These are phyloP conservation scores for Centella asiatica DNA, from an alignment of 129 eudicot species.

Conservation along the genomic window DNA sequence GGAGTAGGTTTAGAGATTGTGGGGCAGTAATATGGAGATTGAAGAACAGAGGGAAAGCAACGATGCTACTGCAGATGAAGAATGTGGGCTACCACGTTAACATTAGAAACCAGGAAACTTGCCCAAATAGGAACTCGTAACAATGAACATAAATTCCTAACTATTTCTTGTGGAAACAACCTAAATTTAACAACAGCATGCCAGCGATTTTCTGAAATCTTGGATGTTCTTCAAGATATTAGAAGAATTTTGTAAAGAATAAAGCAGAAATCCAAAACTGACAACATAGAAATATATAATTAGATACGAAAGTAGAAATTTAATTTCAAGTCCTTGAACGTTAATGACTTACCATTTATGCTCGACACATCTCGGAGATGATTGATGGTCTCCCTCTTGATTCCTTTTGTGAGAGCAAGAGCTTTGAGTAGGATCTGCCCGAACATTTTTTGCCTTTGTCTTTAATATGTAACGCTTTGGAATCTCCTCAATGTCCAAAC, in stretches of 20 bases:
- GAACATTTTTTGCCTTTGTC: not conserved
- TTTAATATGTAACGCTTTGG: not conserved
- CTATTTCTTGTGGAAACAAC: not conserved
- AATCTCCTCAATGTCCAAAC: slow-evolving; percentile 1
- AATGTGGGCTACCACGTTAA: too few species aligned
- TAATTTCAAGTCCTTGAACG: not conserved
- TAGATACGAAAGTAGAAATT: not conserved
- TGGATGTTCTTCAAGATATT: not conserved
- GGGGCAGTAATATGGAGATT: too few species aligned
- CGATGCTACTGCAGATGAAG: too few species aligned
- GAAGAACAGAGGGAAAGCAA: too few species aligned
- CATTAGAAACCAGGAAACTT: too few species aligned
- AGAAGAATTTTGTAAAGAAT: not conserved
- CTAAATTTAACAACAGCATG: not conserved
- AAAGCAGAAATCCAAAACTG: not conserved
- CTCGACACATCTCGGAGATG: not conserved
- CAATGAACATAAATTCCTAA: too few species aligned
- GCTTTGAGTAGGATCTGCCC: not conserved
- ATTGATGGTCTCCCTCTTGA: not conserved
- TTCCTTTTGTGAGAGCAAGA: not conserved
- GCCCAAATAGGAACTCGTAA: too few species aligned
- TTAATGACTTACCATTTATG: not conserved
- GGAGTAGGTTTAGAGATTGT: too few species aligned
- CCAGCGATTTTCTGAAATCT: not conserved
- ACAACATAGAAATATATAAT: not conserved